Evolutionary conservation across 352 stramenopile genomes (phyloP), one percentile per base, ranked within the genome.

Genomic region (Globisporangium spiculum): DNA sequence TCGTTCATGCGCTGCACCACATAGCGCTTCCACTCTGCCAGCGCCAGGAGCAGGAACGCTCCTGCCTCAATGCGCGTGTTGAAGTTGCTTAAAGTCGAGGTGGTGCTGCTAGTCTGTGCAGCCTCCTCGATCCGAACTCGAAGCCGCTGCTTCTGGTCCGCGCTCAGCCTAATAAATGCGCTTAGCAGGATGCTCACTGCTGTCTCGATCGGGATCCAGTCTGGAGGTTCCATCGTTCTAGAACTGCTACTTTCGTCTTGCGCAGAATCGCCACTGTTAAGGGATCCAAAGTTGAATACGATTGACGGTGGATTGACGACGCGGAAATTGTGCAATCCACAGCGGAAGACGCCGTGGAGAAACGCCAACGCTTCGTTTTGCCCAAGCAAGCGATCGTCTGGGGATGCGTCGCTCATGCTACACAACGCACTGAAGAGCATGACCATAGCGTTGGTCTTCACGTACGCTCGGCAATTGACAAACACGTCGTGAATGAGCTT

Each of bases 401-500:
- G 74, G 18, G 79, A 80, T 4, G 72, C 76, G 12, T 90, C 79
- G 52, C 67, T 79, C 84, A 96, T 91, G 50, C 76, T 88, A 53
- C 83, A 94, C 22, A 96, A 69, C 22, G 86, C 72, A 38, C 83
- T 79, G 41, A 94, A 96, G 4, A 96, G 65, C 27, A 79, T 22
- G 9, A 88, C 84, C 24, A 83, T 74, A 5, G 79, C 65, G 36
- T 88, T 72, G 3, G 70, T 68, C 0, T 57, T 32, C 50, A 85
- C 68, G 22, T 89, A 64, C 3, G 77, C 67, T 0, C 89, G 83
- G n/a, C 84, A 92, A 57, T 88, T 94, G 16, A 83, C 75, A 53
- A 96, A 97, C 20, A 96, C 62, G 44, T 96, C 89, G 56, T 96
- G 86, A 30, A 96, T 81, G 1, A 91, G 64, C 58, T 91, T 90